Base-by-base conservation (phyloP, 108 stramenopile genomes). In the Stephanodiscus minutulus region DNA sequence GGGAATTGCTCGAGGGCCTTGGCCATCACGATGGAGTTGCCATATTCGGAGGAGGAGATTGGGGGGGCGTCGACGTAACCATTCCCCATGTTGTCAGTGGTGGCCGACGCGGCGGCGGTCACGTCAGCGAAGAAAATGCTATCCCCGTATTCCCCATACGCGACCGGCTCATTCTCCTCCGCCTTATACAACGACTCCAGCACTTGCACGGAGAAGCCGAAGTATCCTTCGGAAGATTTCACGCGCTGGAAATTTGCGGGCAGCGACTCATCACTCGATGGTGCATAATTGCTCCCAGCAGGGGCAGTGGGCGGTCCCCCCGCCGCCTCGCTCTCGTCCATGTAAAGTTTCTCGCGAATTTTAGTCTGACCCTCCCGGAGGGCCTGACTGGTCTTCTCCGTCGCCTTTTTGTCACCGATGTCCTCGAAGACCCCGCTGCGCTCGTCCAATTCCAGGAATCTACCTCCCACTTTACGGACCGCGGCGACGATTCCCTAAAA, bases 351-450 rank as follows among this genome's bases (percentile, higher is more conserved):
- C 35, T 72, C 55, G 13, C 71, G 63, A 47, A 79, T 72, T 44
- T 79, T 57, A 9, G 70, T 68, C 25, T 68, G 78, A 57, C 78
- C 71, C 49, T 79, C 78, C 33, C 78, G 31, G n/a, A 79, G 66
- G 8, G 78, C 71, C 39, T 79, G 78, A 49, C 66, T 68, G 4
- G 78, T 79, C 71, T 76, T 76, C 22, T 76, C 75, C 25, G 65
- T 66, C 0, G 75, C 79, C 57, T 73, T 66, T 27, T 81, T 81
- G 41, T 81, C 76, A 17, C 80, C 80, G 18, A 81, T 81, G 64
- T 81, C 80, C 1, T 39, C 36, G 60, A 66, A 81, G 33, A 66
- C 15, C 7, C 53, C 52, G 7, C 27, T 72, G 35, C 66, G 39
- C 57, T 77, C 76, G 50, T 81, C 70, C 9, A 37, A 44, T 60